phyloP scores from a whole-genome alignment of 768 basidiomycete genomes.

The Hygrocybe punicea region DNA sequence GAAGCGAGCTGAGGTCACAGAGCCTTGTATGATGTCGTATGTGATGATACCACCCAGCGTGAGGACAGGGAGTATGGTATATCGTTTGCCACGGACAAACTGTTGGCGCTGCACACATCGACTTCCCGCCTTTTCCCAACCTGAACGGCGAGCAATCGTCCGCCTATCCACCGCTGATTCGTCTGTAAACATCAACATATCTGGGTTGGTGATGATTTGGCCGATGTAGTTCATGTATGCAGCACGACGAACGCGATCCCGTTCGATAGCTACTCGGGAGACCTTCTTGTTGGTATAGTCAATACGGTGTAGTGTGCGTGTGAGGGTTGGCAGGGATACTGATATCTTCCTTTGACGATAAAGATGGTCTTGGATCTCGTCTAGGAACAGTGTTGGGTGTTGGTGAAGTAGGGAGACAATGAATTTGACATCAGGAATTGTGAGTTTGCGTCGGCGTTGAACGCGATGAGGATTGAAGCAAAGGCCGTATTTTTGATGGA shows the following conservation, averaged over 20 bases:
- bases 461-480: too few relatives aligned
- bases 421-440: too few relatives aligned
- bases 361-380: neutral
- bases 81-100: constrained; percentile 25
- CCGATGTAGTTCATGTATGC: constrained; percentile 1
- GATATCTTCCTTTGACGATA: neutral
- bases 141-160: constrained; percentile 16
- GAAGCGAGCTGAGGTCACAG: constrained; percentile 32
- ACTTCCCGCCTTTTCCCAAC: constrained; percentile 16
- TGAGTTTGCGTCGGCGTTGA: too few relatives aligned
- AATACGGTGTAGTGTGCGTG: neutral
- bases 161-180: constrained; percentile 25
- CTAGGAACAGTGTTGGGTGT: constrained; percentile 4
- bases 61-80: constrained; percentile 29
- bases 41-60: constrained; percentile 25
- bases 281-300: neutral
- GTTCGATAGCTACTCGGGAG: neutral
- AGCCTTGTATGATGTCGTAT: constrained; percentile 33
- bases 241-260: neutral
- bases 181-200: constrained; percentile 21
- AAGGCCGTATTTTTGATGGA: too few relatives aligned
- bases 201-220: neutral
- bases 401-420: neutral
- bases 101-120: constrained; percentile 19
- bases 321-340: neutral